Evolutionary conservation across 768 basidiomycete genomes (phyloP), one percentile per base, ranked within the genome.

Genomic region (Mycena maculata): DNA sequence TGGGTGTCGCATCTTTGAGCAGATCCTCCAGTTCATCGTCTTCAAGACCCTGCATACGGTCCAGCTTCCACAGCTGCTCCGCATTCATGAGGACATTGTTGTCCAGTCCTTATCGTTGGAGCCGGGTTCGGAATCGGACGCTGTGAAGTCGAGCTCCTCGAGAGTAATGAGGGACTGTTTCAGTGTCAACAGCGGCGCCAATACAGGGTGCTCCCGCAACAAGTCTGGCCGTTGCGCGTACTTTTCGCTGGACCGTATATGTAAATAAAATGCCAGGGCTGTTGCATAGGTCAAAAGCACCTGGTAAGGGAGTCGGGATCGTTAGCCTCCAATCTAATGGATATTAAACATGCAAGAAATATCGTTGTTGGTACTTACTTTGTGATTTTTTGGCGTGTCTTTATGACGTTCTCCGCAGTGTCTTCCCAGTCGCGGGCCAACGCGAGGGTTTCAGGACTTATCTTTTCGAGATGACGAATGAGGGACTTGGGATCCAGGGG

Each of bases 181-280:
- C 49, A 98, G 86, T 16, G 88, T 85, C 31, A 97, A 82, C 4
- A 98, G 85, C 12, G 95, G 91, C 31, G 82, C 79, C 63, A 94
- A 83, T 71, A 95, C 89, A 5, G 93, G 92, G 74, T 90, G 91
- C 18, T 83, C 78, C 74, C 86, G 88, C 61, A 94, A 85, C 41
- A 86, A 85, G 65, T 87, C 85, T 12, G 87, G 91, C 38, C 83
- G 85, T 60, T 84, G 82, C 9, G 86, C 82, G 75, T 90, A 89
- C 78, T 91, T 87, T 66, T 87, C 83, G 42, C 85, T 86, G 25
- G 92, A 83, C 20, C 93, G 88, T n/a, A 99, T 84, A 76, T 96
- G 89, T 42, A 99, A 82, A 80, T 97, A 98, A 81, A 96, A 98
- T 1, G 96, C 93, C 48, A 99, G 89, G 2, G 90, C 91, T 1